Conservation (phyloP, 1,284 basidiomycete species). For the Trichosporon coremiiforme region DNA sequence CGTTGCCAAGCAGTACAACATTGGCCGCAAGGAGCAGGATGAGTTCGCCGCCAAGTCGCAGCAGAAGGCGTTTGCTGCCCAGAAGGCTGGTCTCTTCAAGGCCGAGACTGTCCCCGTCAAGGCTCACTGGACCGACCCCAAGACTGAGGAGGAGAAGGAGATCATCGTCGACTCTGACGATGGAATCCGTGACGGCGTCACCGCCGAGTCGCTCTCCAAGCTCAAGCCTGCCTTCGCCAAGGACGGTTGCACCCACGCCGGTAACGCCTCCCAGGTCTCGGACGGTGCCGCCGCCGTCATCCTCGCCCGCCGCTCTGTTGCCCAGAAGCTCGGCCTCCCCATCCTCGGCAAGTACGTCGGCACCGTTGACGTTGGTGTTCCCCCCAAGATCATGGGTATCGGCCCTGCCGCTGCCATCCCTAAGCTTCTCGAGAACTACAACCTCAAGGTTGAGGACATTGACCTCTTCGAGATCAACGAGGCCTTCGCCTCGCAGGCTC, state of each 20-base stretch:
- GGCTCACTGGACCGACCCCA: constrained; percentile 71
- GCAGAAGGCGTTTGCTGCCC: constrained; percentile 80
- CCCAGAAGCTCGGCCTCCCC: constrained; percentile 84
- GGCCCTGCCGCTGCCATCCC: constrained; percentile 92
- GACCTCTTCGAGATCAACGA: constrained; percentile 93
- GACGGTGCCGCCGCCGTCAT: constrained; percentile 96
- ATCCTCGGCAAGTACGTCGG: constrained; percentile 90
- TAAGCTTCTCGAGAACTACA: constrained; percentile 72
- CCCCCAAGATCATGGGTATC: constrained; percentile 85
- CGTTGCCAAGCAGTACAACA: constrained; percentile 77
- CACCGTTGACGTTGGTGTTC: constrained; percentile 75
- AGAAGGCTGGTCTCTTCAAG: constrained; percentile 87
- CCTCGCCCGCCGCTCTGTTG: constrained; percentile 80
- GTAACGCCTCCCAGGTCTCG: constrained; percentile 92
- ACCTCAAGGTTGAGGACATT: constrained; percentile 72
- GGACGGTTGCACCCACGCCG: constrained; percentile 87
- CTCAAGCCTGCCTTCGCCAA: constrained; percentile 91
- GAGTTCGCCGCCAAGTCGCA: constrained; percentile 77
- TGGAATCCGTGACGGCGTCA: constrained; percentile 89
- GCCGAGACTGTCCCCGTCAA: constrained; percentile 87
- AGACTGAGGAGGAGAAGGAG: constrained; percentile 77
- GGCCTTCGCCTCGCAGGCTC: constrained; percentile 84
- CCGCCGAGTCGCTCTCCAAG: constrained; percentile 79
- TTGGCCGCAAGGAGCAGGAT: constrained; percentile 83
- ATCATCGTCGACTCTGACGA: constrained; percentile 85